These are phyloP conservation scores for Bisporella sp. DNA, from an alignment of 2,329 filamentous ascomycete species.

Conservation along the genomic window DNA sequence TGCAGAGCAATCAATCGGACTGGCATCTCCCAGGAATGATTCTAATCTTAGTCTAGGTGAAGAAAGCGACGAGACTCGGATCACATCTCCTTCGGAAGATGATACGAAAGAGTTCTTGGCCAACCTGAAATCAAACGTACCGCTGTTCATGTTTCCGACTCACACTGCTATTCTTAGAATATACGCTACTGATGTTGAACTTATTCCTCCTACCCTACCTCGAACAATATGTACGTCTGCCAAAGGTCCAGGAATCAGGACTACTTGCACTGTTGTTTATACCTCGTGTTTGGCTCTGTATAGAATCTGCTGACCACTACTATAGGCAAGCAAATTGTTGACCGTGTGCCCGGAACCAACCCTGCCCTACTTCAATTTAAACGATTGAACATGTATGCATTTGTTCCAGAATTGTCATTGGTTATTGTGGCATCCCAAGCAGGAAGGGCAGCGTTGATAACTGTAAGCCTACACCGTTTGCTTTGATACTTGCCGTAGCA, in stretches of 20 bases:
- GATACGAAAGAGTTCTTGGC: no score
- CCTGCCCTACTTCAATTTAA: conserved; percentile 31
- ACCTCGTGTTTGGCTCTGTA: no score
- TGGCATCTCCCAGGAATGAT: no score
- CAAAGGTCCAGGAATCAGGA: conserved; percentile 3
- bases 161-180: conserved; percentile 1
- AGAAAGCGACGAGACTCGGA: no score
- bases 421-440: conserved; percentile 60
- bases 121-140: no score
- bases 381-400: conserved; percentile 53
- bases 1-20: no score
- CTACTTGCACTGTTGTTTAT: background rate
- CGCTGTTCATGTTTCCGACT: no score
- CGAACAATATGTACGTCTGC: conserved; percentile 11
- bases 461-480: conserved; percentile 28
- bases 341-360: background rate
- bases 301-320: no score
- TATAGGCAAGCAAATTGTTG: no score
- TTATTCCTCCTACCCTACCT: conserved; percentile 10
- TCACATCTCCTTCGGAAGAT: no score
- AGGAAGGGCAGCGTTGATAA: conserved; percentile 57
- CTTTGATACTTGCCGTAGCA: no score
- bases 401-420: conserved; percentile 64
- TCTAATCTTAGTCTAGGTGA: no score
- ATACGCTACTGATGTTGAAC: conserved; percentile 10